These are phyloP conservation scores for Aurantiochytrium sp. DNA, from an alignment of 108 stramenopile species.

Conservation along the genomic window DNA sequence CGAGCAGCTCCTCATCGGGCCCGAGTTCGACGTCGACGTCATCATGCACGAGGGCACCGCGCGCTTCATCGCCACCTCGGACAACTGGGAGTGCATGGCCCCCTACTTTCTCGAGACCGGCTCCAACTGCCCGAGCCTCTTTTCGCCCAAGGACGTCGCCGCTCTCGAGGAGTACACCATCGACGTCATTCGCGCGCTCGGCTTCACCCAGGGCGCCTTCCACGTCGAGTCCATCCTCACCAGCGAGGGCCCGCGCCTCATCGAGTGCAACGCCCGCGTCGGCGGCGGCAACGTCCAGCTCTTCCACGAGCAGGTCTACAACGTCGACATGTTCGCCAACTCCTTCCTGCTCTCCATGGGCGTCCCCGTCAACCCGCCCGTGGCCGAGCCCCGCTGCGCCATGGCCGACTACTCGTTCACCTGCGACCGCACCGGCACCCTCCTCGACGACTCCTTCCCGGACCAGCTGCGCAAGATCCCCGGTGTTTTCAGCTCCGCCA, in stretches of 20 bases:
- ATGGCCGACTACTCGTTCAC: conserved; percentile 19
- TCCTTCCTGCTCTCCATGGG: not conserved
- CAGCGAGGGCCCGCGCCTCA: not conserved
- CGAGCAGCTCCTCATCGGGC: conserved; percentile 29
- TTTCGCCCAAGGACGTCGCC: not conserved
- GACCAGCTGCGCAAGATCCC: not conserved
- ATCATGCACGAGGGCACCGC: not conserved
- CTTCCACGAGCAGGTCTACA: not conserved
- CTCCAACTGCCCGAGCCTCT: not conserved
- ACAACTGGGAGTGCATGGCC: conserved; percentile 26
- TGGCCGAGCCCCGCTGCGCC: not conserved
- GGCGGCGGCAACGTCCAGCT: conserved; percentile 26
- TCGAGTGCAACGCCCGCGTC: conserved; percentile 29
- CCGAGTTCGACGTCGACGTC: conserved; percentile 32
- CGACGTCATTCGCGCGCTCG: not conserved
- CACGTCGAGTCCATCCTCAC: conserved; percentile 34
- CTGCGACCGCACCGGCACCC: not conserved
- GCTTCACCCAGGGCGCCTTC: conserved; percentile 5
- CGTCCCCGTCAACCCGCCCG: conserved; percentile 28
- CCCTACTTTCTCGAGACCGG: conserved; percentile 33
- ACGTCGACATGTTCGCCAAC: conserved; percentile 30
- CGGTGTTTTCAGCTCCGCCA: not conserved
- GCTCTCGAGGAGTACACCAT: conserved; percentile 1
- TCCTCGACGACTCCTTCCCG: not conserved
- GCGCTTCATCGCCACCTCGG: not conserved